phyloP scores from a whole-genome alignment of 768 basidiomycete species.

The Amanita fuliginea region DNA sequence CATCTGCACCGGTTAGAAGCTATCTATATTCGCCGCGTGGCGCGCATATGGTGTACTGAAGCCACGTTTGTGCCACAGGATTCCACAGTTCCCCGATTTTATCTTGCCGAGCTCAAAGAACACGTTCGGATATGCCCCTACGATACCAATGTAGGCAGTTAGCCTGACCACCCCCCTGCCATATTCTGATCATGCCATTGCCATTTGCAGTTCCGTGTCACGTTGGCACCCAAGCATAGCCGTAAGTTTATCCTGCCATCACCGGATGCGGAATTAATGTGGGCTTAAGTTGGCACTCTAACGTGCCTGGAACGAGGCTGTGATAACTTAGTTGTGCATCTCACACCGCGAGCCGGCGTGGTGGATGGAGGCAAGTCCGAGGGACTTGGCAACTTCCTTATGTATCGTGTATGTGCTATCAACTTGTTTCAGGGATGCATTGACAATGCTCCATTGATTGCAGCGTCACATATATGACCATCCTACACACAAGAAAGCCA shows the following conservation, averaged over 20 bases:
- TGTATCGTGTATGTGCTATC: constrained; percentile 29
- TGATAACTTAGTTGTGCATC: constrained; percentile 18
- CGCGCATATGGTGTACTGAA: background rate
- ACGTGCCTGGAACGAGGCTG: constrained; percentile 41
- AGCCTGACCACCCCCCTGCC: background rate
- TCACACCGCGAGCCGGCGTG: constrained; percentile 17
- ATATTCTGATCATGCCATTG: background rate
- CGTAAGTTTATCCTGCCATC: constrained; percentile 21
- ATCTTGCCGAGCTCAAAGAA: constrained; percentile 23
- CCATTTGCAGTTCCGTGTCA: constrained; percentile 24
- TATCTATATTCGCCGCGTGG: background rate
- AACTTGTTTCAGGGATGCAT: background rate
- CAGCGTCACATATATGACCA: constrained; percentile 20
- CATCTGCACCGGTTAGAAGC: background rate
- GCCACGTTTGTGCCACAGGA: background rate
- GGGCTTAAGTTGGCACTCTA: constrained; percentile 25
- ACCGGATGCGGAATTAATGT: constrained; percentile 2
- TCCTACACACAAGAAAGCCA: constrained; percentile 16
- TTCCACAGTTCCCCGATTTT: constrained; percentile 19
- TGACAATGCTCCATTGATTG: constrained; percentile 4
- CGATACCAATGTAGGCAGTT: constrained; percentile 21
- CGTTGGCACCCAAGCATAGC: constrained; percentile 22
- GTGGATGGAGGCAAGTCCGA: constrained; percentile 29
- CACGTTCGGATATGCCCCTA: constrained; percentile 21
- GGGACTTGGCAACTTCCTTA: constrained; percentile 36